Base-by-base conservation (phyloP, 2,329 filamentous ascomycete genomes). In the Alternaria infectoria region DNA sequence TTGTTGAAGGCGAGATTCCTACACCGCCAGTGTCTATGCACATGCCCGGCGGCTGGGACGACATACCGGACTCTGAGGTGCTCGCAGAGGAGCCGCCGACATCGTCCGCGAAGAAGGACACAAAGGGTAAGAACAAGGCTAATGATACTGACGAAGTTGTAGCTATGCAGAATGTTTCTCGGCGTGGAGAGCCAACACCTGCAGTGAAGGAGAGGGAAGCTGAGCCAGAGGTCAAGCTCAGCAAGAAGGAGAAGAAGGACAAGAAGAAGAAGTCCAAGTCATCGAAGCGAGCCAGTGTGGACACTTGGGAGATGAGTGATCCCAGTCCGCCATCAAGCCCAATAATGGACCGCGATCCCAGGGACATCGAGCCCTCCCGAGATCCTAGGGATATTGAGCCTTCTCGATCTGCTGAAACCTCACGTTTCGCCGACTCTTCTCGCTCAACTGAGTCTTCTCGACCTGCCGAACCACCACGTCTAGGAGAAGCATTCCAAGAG, bases 11-110 rank as follows among this genome's bases (percentile, higher is more conserved):
- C 59, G 69, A 79, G 67, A 50, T 70, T 65, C 66, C 70, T 57
- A 81, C 83, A 17, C 89, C 89, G 4, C 86, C 88, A 4, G 89
- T 90, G 70, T 86, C 86, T 13, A 74, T 83, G 46, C 84, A 87
- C 60, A 87, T 90, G 77, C 89, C 90, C 23, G 90, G 90, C 19
- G 81, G 85, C 10, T 93, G 91, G 64, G 77, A 83, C 45, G 81
- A 83, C 7, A 65, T 76, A 46, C 80, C 64, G 9, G 57, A 59
- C 2, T 28, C 55, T 10, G 64, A 72, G 49, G 44, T 71, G 70
- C 71, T 57, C 3, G 52, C 58, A 17, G 64, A 70, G 23, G 66
- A 72, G 36, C 69, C 72, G 5, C 69, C 59, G 43, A 45, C 59
- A 19, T 49, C 61, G 28, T 52, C 70, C 17, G 52, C 40, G 13